phyloP scores from a whole-genome alignment of 495 filamentous ascomycete species.

The Lasiosphaeria miniovina region DNA sequence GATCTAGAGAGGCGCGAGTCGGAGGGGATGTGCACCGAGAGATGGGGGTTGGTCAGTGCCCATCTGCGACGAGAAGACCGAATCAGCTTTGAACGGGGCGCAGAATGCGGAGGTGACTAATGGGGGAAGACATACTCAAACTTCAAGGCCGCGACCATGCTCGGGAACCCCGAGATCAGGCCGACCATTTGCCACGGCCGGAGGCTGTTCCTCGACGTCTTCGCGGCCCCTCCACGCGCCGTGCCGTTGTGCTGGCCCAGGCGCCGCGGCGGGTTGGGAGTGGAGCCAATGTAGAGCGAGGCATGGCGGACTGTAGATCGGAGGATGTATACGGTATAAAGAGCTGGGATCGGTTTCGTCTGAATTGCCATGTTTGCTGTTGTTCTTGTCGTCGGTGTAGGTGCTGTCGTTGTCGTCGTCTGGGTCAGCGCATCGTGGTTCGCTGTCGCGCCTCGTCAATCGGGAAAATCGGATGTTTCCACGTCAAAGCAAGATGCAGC shows the following conservation, averaged over 20 bases:
- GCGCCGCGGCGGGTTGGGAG: conserved; percentile 78
- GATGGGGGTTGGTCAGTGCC: conserved; percentile 84
- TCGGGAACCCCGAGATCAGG: conserved; percentile 85
- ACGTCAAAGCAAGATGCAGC: neutral
- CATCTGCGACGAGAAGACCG: conserved; percentile 53
- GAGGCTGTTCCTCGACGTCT: conserved; percentile 61
- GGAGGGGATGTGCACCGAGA: conserved; percentile 67
- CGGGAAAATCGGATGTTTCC: neutral
- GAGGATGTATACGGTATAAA: conserved; percentile 74
- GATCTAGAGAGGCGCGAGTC: conserved; percentile 49
- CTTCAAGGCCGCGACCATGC: conserved; percentile 80
- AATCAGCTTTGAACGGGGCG: neutral
- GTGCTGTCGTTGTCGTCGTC: too few species aligned
- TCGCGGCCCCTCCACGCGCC: conserved; percentile 70
- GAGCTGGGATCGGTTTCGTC: conserved; percentile 51
- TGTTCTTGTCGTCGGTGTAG: neutral
- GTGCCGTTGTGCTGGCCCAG: conserved; percentile 87
- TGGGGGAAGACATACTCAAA: conserved; percentile 70
- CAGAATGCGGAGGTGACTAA: neutral
- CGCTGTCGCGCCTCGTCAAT: neutral
- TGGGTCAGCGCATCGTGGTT: conserved; percentile 4
- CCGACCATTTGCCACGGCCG: conserved; percentile 93
- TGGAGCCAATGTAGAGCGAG: conserved; percentile 84
- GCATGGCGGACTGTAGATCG: conserved; percentile 67
- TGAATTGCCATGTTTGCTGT: conserved; percentile 31